Evolutionary conservation across 441 rosid genomes (phyloP), one percentile per base, ranked within the genome.

Genomic region (Pelargonium cotyledonis): DNA sequence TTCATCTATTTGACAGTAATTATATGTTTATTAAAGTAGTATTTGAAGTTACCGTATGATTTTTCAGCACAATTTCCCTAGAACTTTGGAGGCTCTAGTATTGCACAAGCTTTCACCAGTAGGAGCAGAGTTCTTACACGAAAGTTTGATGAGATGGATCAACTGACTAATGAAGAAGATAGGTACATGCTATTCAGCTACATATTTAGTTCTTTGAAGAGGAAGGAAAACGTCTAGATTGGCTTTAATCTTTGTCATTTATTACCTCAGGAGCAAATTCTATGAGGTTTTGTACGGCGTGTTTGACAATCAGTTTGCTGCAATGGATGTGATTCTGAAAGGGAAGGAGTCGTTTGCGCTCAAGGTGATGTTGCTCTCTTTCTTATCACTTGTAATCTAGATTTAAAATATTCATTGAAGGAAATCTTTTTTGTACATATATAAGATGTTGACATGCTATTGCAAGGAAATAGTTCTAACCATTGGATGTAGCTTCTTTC

Each of bases 101-200:
- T 76, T 90, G 68, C 95, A 91, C 86, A 80, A 86, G 82, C 92
- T 87, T 82, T 87, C 91, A 57, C 96, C 96, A 41, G 78, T 82
- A 61, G 91, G 92, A 65, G 95, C 91, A n/a, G 97, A 80, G 87
- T 86, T 73, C 87, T 89, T 51, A 85, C 94, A 2, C 77, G 80
- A 73, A 94, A 90, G 75, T 91, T 90, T 78, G 99, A 94, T 65
- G 90, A 86, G 77, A 82, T 90, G 23, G 96, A 90, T 76, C 85
- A 78, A 70, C 78, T 78, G 74, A 76, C 68, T 72, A 68, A 81
- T 72, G 92, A 90, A 81, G 89, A 84, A 79, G 85, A 86, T 66
- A 78, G 91, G 96, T 86, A 81, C 57, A 62, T 65, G 41, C 67
- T 70, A 16, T 72, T 67, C 44, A n/a, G 68, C 55, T 65, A 35